phyloP scores from a whole-genome alignment of 306 rosid species.

The Astragalus membranaceus region DNA sequence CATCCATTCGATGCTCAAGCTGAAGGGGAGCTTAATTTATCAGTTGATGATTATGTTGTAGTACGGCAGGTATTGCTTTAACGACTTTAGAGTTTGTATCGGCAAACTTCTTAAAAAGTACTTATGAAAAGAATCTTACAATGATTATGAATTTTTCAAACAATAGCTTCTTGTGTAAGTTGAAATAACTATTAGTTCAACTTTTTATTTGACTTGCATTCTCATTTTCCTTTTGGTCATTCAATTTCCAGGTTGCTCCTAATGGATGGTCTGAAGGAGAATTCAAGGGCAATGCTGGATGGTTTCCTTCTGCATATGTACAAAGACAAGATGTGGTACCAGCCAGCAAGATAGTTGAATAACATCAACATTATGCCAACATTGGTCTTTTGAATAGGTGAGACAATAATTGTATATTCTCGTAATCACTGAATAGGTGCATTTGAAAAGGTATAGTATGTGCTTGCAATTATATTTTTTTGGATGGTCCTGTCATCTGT shows the following conservation, averaged over 20 bases:
- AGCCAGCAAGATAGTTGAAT: slow-evolving; percentile 35
- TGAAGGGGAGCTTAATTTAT: slow-evolving; percentile 72
- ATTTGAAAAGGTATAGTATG: slow-evolving; percentile 11
- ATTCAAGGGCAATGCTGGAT: slow-evolving; percentile 65
- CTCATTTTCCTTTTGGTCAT: background rate
- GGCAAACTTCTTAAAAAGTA: background rate
- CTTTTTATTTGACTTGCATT: background rate
- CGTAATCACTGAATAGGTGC: slow-evolving; percentile 14
- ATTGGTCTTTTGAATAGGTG: slow-evolving; percentile 18
- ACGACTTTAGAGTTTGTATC: background rate
- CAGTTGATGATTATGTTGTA: slow-evolving; percentile 69
- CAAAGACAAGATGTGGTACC: slow-evolving; percentile 57
- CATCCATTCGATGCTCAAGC: slow-evolving; percentile 92
- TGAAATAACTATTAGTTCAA: too few species aligned
- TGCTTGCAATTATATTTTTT: slow-evolving; percentile 14
- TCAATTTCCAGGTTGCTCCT: slow-evolving; percentile 42
- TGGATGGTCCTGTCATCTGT: slow-evolving; percentile 20
- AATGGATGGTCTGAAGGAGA: slow-evolving; percentile 98
- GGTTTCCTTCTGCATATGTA: slow-evolving; percentile 96
- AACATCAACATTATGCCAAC: slow-evolving; percentile 15
- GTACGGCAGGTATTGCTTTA: slow-evolving; percentile 67
- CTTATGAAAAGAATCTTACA: background rate
- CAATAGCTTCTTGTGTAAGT: background rate
- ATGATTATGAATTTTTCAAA: too few species aligned
- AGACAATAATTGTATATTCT: slow-evolving; percentile 29